These are phyloP conservation scores for Corchorus capsularis DNA, from an alignment of 345 rosid species.

Conservation along the genomic window DNA sequence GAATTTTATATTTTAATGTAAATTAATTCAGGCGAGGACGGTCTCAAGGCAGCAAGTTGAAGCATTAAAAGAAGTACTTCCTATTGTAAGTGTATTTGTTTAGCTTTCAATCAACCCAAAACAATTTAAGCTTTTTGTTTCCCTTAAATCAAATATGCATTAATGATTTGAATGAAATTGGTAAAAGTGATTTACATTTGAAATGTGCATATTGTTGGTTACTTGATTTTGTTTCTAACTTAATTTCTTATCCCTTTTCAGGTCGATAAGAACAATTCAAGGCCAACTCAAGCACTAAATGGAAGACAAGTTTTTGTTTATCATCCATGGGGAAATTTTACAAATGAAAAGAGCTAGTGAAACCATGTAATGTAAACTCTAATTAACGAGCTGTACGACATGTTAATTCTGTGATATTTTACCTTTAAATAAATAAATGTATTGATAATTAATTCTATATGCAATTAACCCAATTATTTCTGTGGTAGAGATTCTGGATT, in stretches of 20 bases:
- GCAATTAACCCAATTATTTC: neutral
- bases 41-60: constrained; percentile 49
- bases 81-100: constrained; percentile 46
- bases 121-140: too few species aligned
- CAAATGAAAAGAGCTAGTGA: too few species aligned
- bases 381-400: too few species aligned
- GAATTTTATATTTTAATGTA: too few species aligned
- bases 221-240: neutral
- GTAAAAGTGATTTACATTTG: too few species aligned
- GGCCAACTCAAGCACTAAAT: constrained; percentile 53
- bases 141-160: too few species aligned
- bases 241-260: constrained; percentile 6
- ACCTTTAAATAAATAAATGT: too few species aligned
- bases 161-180: too few species aligned
- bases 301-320: constrained; percentile 44
- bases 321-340: neutral
- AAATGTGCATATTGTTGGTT: neutral
- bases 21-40: constrained; percentile 47
- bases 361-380: too few species aligned
- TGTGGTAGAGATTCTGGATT: neutral
- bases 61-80: constrained; percentile 48
- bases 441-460: neutral
- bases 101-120: too few species aligned
- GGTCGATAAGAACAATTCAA: constrained; percentile 65
- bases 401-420: too few species aligned